These are phyloP conservation scores for Coemansia sp. DNA, from an alignment of 192 early-diverging fungal species.

Conservation along the genomic window DNA sequence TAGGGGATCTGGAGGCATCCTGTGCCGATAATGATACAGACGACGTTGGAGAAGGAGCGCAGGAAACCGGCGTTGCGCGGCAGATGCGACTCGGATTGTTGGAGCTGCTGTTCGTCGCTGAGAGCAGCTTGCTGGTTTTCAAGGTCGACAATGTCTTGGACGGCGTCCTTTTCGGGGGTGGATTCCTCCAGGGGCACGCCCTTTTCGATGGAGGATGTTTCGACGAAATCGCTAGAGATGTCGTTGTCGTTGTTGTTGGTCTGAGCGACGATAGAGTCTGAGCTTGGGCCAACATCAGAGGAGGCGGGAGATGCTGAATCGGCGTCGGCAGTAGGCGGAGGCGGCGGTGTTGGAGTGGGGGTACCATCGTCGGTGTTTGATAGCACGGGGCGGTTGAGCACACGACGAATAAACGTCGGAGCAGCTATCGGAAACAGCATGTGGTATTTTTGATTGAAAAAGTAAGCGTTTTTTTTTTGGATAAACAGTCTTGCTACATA, in stretches of 20 bases:
- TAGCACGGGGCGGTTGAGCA: slow-evolving; percentile 37
- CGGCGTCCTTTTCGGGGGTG: slow-evolving; percentile 25
- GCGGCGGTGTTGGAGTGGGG: background rate
- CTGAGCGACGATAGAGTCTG: slow-evolving; percentile 19
- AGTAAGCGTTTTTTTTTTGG: background rate
- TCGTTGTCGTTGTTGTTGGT: background rate
- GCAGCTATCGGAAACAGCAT: slow-evolving; percentile 29
- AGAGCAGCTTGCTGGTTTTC: slow-evolving; percentile 15
- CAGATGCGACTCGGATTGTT: slow-evolving; percentile 7
- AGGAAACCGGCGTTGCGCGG: slow-evolving; percentile 50
- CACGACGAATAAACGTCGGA: slow-evolving; percentile 34
- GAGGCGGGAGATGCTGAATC: too few species aligned
- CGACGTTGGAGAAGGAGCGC: slow-evolving; percentile 62
- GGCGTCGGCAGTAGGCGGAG: too few species aligned
- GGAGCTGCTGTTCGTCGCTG: background rate
- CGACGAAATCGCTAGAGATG: slow-evolving; percentile 22
- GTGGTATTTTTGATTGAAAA: slow-evolving; percentile 4
- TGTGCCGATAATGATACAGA: slow-evolving; percentile 79
- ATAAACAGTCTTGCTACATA: background rate
- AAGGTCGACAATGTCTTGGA: slow-evolving; percentile 19
- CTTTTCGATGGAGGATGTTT: slow-evolving; percentile 30
- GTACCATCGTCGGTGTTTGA: background rate
- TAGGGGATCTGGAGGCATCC: slow-evolving; percentile 82
- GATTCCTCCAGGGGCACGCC: slow-evolving; percentile 27
- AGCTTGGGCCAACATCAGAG: background rate